Evolutionary conservation across 805 yeast species (phyloP), one percentile per base, ranked within the genome.

Genomic region (Myxozyma melibiosi): DNA sequence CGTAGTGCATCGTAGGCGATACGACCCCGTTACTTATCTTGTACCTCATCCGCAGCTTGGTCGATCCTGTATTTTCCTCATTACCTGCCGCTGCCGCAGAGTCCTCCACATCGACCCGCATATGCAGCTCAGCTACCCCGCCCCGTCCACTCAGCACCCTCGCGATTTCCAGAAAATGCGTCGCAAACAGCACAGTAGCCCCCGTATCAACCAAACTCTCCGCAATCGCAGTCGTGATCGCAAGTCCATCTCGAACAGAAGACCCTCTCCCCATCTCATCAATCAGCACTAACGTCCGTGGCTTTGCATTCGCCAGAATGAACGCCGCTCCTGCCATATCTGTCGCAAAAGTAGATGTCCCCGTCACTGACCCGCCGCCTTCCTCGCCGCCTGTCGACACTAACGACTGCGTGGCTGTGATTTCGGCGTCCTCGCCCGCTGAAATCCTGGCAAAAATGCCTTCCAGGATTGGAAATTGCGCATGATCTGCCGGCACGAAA

Each of bases 221-320:
- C 24, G 74, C 66, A 1, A 76, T 73, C 5, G 81, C 78, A 25
- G 76, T 68, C 1, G 82, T 77, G 1, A 83, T 74, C 1, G 84
- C 73, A 50, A 81, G 76, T 0, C 85, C 85, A 65, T 83, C 85
- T 8, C 74, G 74, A 7, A 73, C 67, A 38, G 79, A 74, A 1
- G 83, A 69, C 31, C 84, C 84, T 42, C 85, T 70, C 0, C 85
- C 85, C 28, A 82, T 66, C 55, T 82, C 86, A 65, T 83, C 86
- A 33, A 82, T 67, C 1, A 82, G 70, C 0, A 83, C 66, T 22
- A 82, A 67, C 3, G 73, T 67, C 0, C 66, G 50, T 2, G 66
- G 58, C 31, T 69, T 64, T 0, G 73, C 64, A 31, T 73, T 73
- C 38, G 74, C 71, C n/a, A 78, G 65, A 34, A 79, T 75, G 52